Evolutionary conservation across 257 asterid species (phyloP), one percentile per base, ranked within the genome.

Genomic region (Plantago major): DNA sequence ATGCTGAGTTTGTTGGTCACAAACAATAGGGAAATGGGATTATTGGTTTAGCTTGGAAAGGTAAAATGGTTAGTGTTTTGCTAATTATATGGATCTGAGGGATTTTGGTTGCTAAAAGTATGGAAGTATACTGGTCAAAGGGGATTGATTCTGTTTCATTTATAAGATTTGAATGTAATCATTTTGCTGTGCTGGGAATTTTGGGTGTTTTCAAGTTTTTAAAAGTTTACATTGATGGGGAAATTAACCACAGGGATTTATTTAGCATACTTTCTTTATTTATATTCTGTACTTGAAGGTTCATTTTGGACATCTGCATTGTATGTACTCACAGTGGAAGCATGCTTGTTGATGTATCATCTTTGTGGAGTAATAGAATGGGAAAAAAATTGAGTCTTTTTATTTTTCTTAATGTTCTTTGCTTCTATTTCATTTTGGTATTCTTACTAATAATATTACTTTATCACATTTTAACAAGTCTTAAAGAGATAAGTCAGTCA

Each of bases 1-100:
- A 78, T 73, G 82, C 75, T 15, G 81, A 76, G 55, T 74, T 74
- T n/a, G 40, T 26, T 33, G 6, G 7, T 33, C 7, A 22, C 22
- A 11, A 19, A 15, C 15, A 19, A 19, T 19, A 28, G 26, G 42
- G 10, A 55, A 11, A 4, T 17, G n/a, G 19, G 57, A 4, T 19
- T 11, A 55, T 65, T 64, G 45, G 22, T 55, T 37, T 43, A 12
- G 18, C 15, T 53, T 62, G 63, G 16, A 47, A 58, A 11, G 14
- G 10, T 8, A 28, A 1, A 38, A 46, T 55, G 40, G 13, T 22
- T 66, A 4, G 8, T 33, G 3, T 51, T 49, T 62, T 59, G 54
- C 66, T 65, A 37, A 46, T 70, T 63, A 3, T 45, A 70, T 66
- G 65, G 71, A 70, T 66, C 58, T 61, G 57, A 44, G 45, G 57